phyloP scores from a whole-genome alignment of 805 yeast genomes.

The Komagataella kurtzmanii region DNA sequence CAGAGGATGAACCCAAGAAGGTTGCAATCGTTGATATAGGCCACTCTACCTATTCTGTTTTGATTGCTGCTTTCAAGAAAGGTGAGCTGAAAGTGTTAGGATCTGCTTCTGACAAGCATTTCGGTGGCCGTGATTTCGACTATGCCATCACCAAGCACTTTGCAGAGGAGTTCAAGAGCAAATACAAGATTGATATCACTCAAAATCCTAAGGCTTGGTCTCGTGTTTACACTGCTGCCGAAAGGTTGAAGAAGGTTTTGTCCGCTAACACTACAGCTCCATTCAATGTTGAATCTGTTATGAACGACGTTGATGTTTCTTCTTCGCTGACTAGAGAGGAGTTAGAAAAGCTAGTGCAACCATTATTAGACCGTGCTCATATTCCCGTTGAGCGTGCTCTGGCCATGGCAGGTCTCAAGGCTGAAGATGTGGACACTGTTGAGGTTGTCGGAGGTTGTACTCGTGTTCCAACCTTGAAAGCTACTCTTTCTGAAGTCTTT shows the following conservation, averaged over 20 bases:
- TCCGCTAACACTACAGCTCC: constrained; percentile 95
- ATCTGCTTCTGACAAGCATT: constrained; percentile 86
- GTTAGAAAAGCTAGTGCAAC: constrained; percentile 79
- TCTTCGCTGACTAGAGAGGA: constrained; percentile 83
- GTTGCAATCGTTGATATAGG: constrained; percentile 96
- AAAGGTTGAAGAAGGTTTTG: constrained; percentile 86
- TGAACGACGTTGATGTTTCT: constrained; percentile 94
- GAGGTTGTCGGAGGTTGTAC: constrained; percentile 98
- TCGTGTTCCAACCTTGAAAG: constrained; percentile 90
- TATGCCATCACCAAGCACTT: constrained; percentile 88
- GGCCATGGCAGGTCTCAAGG: constrained; percentile 59
- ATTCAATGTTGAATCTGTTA: constrained; percentile 87
- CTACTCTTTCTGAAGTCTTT: constrained; percentile 65
- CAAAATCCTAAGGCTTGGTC: constrained; percentile 90
- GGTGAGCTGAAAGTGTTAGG: constrained; percentile 93
- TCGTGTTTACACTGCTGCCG: constrained; percentile 86
- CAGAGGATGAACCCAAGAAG: constrained; percentile 83
- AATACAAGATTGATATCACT: constrained; percentile 87
- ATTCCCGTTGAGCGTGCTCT: constrained; percentile 76
- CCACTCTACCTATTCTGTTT: constrained; percentile 86
- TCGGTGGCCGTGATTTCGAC: constrained; percentile 98
- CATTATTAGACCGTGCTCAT: constrained; percentile 63
- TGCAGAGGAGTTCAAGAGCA: constrained; percentile 81
- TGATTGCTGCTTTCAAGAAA: constrained; percentile 82
- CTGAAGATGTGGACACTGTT: constrained; percentile 72